Evolutionary conservation across 352 stramenopile genomes (phyloP).

Genomic region (Blastocystis sp.): DNA sequence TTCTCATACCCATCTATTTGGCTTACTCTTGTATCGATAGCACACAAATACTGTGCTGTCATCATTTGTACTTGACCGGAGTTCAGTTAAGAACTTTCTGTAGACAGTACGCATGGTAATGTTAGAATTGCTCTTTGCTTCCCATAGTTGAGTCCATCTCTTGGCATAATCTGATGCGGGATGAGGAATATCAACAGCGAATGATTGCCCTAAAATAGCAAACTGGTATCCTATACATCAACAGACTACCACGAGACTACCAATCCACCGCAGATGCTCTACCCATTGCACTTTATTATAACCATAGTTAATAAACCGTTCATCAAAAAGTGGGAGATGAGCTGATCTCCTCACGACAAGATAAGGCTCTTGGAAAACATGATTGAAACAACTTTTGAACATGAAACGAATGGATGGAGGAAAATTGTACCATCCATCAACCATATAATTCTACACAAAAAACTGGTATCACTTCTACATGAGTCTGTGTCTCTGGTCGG

Average conservation of each 20-base stretch:
- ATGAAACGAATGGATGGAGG: not conserved
- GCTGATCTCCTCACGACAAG: slow-evolving; percentile 14
- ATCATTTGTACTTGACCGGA: not conserved
- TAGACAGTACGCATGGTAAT: not conserved
- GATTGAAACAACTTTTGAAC: slow-evolving; percentile 46
- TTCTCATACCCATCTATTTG: not conserved
- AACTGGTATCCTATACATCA: slow-evolving; percentile 22
- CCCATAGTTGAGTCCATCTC: not conserved
- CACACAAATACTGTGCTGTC: slow-evolving; percentile 5
- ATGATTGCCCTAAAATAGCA: not conserved
- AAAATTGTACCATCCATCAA: slow-evolving; percentile 35
- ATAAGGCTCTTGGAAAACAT: slow-evolving; percentile 49
- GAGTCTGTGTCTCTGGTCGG: not conserved
- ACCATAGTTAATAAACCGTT: slow-evolving; percentile 62
- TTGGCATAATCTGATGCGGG: not conserved
- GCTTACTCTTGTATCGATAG: not conserved
- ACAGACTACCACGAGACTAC: not conserved
- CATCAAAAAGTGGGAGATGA: slow-evolving; percentile 43
- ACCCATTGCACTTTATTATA: slow-evolving; percentile 58
- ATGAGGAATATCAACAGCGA: slow-evolving; percentile 52
- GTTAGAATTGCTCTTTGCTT: not conserved
- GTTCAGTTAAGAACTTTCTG: not conserved
- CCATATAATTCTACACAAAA: slow-evolving; percentile 50
- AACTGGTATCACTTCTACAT: not conserved
- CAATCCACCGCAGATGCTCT: slow-evolving; percentile 29